Base-by-base conservation (phyloP, 139 green algal species). In the Picochlorum sp. region DNA sequence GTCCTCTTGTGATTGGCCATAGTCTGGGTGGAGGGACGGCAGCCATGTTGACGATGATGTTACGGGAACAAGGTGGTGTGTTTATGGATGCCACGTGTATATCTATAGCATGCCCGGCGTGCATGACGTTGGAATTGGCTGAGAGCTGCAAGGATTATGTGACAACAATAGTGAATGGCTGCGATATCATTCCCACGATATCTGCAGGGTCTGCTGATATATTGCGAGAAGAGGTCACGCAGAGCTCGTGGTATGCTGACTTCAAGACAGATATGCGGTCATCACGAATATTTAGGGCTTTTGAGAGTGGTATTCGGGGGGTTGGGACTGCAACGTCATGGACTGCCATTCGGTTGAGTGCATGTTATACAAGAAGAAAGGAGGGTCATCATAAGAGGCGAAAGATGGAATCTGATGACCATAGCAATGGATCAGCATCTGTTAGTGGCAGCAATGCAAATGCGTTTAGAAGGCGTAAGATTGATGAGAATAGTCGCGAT, bases 41-140 rank as follows among this genome's bases (percentile, higher is more conserved):
- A 8, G 89, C 83, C 4, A 71, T 95, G 72, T 77, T 96, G 18
- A 91, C 86, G n/a, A 94, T 91, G 83, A 93, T 95, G 88, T 55
- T 84, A 26, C 26, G 77, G 24, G 73, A 83, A 11, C 30, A 20
- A 0, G 66, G 66, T 20, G 68, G 74, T 2, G 57, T 76, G 20
- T 83, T 88, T 57, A 65, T 64, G 0, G 65, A 76, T 23, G 81
- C 76, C 2, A 78, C 74, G 13, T 92, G 85, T 63, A 58, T 81
- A n/a, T 79, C 86, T 9, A 81, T 96, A 31, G 89, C 89, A 14
- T 95, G 87, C 77, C 89, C 89, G 20, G 78, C 79, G 2, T 88
- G 81, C 71, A 87, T 95, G 78, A 96, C 88, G 4, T 54, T 89
- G 58, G 81, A 93, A 69, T 78, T 96, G 41, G 85, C 86, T 1